Evolutionary conservation across 805 yeast species (phyloP), one percentile per base, ranked within the genome.

Genomic region (Metschnikowia noctiluminum): DNA sequence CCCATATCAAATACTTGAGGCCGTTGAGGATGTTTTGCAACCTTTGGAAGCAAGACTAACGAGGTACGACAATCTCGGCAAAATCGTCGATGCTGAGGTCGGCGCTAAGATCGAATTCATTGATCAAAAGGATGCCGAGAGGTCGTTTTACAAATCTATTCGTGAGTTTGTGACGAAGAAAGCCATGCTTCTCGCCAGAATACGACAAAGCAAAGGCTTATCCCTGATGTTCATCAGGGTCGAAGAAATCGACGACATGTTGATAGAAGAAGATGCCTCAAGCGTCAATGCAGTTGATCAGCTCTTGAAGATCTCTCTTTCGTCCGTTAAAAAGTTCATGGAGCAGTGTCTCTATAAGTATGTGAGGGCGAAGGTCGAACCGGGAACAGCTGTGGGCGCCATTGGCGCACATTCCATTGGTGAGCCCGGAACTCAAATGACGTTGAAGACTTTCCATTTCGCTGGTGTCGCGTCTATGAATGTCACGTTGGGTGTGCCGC

Each of bases 321-420:
- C 64, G 15, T 74, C 85, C 54, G 79, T 94, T 14, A 67, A 66
- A 13, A 79, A 75, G 55, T 94, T 94, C 68, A 71, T 94, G 61
- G 77, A 79, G 42, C 80, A 87, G 58, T 87, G 97, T 57, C 76
- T 92, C 51, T 72, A 74, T 57, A 94, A 94, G 69, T 94, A 94
- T 62, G 81, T 82, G 46, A 78, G 85, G 57, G 97, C 99, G 7
- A 85, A 84, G 69, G 97, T 94, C 14, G 99, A 94, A 67, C 99
- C 99, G 1, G 99, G 98, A 53, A 94, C 99, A 4, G 99, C 99
- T 2, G 98, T 94, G 47, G 99, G 99, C 57, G 98, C 99, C 27
- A 91, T 94, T 70, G 99, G 98, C 58, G 99, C 99, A 0, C 99
- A 94, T 74, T 89, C 96, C 35, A 91, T 91, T 71, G 97, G 97